Percentiles rank a stretch among this genome's conserved stretches.
These are phyloP conservation scores for Isoetes taiwanensis DNA, from an alignment of 75 land plant species.

Conservation along the genomic window DNA sequence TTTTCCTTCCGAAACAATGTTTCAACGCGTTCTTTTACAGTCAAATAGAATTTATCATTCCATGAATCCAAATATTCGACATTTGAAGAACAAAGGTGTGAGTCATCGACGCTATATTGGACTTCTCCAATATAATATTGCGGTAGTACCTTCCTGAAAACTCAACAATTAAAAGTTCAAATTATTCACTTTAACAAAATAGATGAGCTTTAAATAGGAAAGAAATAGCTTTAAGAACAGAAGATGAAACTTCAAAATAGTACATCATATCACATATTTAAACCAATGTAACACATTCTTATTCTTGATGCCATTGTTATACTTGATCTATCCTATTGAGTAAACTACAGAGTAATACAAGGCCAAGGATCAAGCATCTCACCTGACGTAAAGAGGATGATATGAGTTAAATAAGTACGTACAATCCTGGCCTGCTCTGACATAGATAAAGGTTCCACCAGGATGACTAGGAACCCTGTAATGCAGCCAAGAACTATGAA, in stretches of 20 bases:
- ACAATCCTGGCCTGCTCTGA: conserved; percentile 35
- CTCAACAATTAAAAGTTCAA: not conserved
- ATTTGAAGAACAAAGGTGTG: conserved; percentile 7
- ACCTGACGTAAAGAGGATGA: conserved; percentile 44
- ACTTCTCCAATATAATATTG: conserved; percentile 34
- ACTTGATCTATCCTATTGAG: too few relatives aligned
- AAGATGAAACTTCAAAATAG: too few relatives aligned
- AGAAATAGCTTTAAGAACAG: too few relatives aligned
- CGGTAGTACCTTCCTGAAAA: conserved; percentile 24
- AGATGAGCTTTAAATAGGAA: too few relatives aligned
- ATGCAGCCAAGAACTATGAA: not conserved
- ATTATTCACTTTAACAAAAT: too few relatives aligned
- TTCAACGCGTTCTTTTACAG: conserved; percentile 37
- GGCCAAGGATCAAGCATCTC: not conserved
- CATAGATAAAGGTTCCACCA: conserved; percentile 30
- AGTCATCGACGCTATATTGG: conserved; percentile 12
- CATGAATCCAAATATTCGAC: conserved; percentile 24
- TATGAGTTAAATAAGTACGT: conserved; percentile 42
- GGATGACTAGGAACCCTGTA: conserved; percentile 40
- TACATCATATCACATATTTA: too few relatives aligned
- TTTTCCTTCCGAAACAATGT: conserved; percentile 20
- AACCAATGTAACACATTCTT: too few relatives aligned
- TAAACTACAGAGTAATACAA: not conserved
- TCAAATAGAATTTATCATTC: conserved; percentile 24
- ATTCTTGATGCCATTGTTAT: too few relatives aligned